Evolutionary conservation across 1,284 basidiomycete genomes (phyloP).

Genomic region (Inonotus obliquus): DNA sequence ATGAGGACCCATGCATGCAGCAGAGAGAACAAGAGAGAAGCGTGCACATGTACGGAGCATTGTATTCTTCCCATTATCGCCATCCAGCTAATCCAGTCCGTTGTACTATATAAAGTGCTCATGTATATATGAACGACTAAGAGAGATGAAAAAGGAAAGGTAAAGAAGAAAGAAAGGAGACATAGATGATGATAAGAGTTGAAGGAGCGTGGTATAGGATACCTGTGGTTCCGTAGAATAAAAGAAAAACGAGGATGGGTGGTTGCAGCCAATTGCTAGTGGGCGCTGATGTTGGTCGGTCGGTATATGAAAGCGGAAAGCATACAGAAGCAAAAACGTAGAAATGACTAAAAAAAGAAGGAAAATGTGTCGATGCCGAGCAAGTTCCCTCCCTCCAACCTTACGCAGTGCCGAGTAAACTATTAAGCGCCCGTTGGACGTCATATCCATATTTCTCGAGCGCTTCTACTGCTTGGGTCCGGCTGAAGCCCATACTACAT

Average conservation of each 20-base stretch:
- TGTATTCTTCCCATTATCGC: conserved; percentile 8
- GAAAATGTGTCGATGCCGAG: background rate
- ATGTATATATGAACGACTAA: conserved; percentile 6
- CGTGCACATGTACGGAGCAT: background rate
- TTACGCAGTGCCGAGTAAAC: conserved; percentile 42
- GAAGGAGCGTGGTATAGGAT: conserved; percentile 5
- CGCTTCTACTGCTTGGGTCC: conserved; percentile 70
- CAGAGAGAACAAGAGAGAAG: background rate
- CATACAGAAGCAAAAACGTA: conserved; percentile 3
- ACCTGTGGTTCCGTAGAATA: conserved; percentile 1
- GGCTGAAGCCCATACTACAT: conserved; percentile 78
- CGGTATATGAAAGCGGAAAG: background rate
- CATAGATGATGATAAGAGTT: background rate
- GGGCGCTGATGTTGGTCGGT: background rate
- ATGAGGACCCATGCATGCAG: background rate
- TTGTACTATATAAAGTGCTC: conserved; percentile 8
- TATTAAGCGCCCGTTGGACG: conserved; percentile 68
- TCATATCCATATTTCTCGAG: conserved; percentile 75
- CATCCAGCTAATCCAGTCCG: conserved; percentile 1
- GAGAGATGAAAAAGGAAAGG: conserved; percentile 1
- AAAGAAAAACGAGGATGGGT: background rate
- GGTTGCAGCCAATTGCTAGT: background rate
- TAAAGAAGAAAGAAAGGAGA: background rate
- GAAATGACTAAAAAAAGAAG: background rate
- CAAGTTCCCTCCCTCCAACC: background rate